Conservation (phyloP, 2,329 filamentous ascomycete species). For the Eutypa lata region DNA sequence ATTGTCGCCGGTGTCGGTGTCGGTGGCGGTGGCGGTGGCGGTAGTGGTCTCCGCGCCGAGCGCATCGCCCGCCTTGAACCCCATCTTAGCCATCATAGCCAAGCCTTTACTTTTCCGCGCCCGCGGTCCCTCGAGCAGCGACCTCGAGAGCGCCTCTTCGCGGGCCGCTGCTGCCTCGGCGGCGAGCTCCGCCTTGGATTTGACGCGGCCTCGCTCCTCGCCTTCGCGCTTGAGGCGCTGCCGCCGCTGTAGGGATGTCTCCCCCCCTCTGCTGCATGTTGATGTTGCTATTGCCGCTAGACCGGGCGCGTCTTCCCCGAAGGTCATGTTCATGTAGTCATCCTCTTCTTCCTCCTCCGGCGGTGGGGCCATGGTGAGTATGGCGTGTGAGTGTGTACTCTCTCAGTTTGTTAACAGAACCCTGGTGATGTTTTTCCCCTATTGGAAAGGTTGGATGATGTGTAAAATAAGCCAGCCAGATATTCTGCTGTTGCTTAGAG, state of each 20-base stretch:
- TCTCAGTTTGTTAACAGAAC: no score
- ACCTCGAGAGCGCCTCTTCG: constrained; percentile 73
- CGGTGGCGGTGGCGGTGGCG: constrained; percentile 42
- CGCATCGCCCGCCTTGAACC: constrained; percentile 73
- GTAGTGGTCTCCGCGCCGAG: constrained; percentile 60
- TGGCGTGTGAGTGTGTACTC: not conserved
- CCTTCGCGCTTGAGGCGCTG: constrained; percentile 58
- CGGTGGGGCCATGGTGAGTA: constrained; percentile 8
- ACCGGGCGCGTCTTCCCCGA: constrained; percentile 58
- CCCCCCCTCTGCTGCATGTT: constrained; percentile 44
- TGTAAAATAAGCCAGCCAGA: no score
- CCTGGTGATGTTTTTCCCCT: no score
- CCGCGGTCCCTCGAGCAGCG: constrained; percentile 54
- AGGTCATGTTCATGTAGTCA: constrained; percentile 97
- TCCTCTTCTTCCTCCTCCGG: constrained; percentile 61
- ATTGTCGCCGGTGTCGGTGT: constrained; percentile 21
- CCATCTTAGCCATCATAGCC: constrained; percentile 96
- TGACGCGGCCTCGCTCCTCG: constrained; percentile 63
- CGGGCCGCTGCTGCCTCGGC: constrained; percentile 68
- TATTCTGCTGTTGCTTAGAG: no score
- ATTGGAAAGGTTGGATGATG: no score
- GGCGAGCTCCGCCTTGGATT: constrained; percentile 81
- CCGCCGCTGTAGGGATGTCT: constrained; percentile 54
- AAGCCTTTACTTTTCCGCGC: constrained; percentile 77
- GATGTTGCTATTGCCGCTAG: not conserved